Evolutionary conservation across 2,329 filamentous ascomycete genomes (phyloP).

Genomic region (Talaromyces sp.): DNA sequence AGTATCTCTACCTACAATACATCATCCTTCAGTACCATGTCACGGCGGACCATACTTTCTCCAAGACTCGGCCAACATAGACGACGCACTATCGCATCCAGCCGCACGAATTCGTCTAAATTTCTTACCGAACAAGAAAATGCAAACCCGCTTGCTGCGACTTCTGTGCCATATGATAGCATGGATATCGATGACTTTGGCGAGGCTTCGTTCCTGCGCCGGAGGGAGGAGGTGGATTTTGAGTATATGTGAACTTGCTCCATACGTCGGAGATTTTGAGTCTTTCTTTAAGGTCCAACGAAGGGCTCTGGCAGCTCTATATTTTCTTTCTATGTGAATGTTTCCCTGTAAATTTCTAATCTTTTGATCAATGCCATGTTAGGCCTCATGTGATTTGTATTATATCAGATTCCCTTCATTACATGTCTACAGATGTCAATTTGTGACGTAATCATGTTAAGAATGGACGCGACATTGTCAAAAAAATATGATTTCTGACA

Average conservation of each 20-base stretch:
- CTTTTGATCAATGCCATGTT: not conserved
- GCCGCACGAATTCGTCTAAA: constrained; percentile 20
- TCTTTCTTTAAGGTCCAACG: not conserved
- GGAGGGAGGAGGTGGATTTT: constrained; percentile 39
- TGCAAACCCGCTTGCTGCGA: constrained; percentile 20
- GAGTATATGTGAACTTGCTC: constrained; percentile 22
- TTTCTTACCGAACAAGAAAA: constrained; percentile 29
- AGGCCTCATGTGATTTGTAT: not conserved
- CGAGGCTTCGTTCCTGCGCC: constrained; percentile 44
- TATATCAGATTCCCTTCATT: not conserved
- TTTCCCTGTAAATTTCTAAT: not conserved
- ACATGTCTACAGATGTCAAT: not conserved
- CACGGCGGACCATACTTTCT: constrained; percentile 31
- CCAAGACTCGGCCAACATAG: constrained; percentile 32
- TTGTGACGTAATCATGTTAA: not conserved
- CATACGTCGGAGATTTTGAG: not conserved
- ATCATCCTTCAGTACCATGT: not conserved
- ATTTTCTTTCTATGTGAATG: constrained; percentile 21
- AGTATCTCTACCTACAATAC: not conserved
- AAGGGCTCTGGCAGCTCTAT: not conserved
- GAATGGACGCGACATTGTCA: not conserved
- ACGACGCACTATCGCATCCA: constrained; percentile 18
- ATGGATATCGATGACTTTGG: constrained; percentile 45
- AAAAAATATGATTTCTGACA: not conserved
- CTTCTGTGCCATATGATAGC: constrained; percentile 23